Evolutionary conservation across 306 rosid genomes (phyloP).

Genomic region (Mimosa bimucronata): DNA sequence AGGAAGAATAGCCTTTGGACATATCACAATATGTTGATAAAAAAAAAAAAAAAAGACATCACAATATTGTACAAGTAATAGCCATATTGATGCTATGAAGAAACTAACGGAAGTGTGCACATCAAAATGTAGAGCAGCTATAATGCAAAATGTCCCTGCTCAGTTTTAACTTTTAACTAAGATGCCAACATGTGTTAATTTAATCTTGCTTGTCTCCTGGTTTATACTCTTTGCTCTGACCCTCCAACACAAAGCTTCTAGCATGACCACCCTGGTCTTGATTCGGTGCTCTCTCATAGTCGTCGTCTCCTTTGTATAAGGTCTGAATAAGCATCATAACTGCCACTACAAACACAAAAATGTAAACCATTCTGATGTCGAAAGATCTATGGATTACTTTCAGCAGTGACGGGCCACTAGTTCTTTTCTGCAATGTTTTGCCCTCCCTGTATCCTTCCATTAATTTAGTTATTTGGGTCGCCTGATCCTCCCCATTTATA

Average conservation of each 20-base stretch:
- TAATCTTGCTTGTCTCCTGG: conserved; percentile 83
- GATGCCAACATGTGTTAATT: conserved; percentile 33
- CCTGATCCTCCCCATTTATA: conserved; percentile 72
- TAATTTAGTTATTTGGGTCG: conserved; percentile 68
- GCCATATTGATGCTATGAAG: background rate
- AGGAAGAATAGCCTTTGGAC: too few relatives aligned
- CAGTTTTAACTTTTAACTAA: conserved; percentile 6
- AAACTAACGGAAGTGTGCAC: background rate
- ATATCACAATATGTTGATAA: too few relatives aligned
- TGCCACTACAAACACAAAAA: conserved; percentile 65
- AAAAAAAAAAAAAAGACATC: too few relatives aligned
- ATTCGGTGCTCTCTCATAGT: conserved; percentile 53
- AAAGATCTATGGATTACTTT: conserved; percentile 51
- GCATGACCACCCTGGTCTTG: conserved; percentile 49
- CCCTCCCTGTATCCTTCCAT: conserved; percentile 87
- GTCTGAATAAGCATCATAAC: conserved; percentile 55
- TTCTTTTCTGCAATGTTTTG: conserved; percentile 55
- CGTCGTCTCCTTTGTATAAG: conserved; percentile 53
- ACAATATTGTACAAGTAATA: background rate
- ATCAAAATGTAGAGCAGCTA: conserved; percentile 13
- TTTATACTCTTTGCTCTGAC: conserved; percentile 54
- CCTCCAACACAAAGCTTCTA: conserved; percentile 49
- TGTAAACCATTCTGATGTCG: conserved; percentile 69
- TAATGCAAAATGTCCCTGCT: conserved; percentile 20
- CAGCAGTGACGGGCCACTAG: conserved; percentile 56